Evolutionary conservation across 169 alveolate species (phyloP).

Genomic region (Eimeria acervulina): DNA sequence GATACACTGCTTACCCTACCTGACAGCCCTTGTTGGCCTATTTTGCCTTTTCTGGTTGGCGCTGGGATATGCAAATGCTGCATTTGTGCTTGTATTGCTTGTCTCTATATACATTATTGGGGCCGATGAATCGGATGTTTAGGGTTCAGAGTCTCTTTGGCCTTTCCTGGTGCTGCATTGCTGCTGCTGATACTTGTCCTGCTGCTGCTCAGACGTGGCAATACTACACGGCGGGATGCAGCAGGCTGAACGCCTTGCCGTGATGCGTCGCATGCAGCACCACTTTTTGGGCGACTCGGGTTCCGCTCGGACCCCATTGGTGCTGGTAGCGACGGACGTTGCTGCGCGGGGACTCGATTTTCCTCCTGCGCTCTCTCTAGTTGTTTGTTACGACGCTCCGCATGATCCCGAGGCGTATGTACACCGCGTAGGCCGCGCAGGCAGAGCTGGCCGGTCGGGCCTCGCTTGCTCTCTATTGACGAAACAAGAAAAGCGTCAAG

Average conservation of each 20-base stretch:
- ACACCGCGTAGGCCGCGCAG: slow-evolving; percentile 97
- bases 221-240: slow-evolving; percentile 83
- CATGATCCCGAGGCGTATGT: slow-evolving; percentile 92
- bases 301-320: slow-evolving; percentile 54
- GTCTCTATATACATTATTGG: not conserved
- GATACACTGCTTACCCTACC: not conserved
- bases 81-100: not conserved
- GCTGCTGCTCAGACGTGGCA: slow-evolving; percentile 66
- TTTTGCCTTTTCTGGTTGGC: not conserved
- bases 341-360: slow-evolving; percentile 90
- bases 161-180: not conserved
- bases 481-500: slow-evolving; percentile 89
- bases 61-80: not conserved
- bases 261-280: slow-evolving; percentile 80
- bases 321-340: slow-evolving; percentile 83
- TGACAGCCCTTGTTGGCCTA: not conserved
- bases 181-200: not conserved
- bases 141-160: not conserved
- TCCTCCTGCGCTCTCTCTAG: slow-evolving; percentile 92
- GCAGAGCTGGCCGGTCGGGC: slow-evolving; percentile 96
- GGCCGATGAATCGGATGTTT: not conserved
- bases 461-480: slow-evolving; percentile 94
- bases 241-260: slow-evolving; percentile 80
- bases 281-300: slow-evolving; percentile 71
- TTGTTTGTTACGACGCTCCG: slow-evolving; percentile 96